Conservation (phyloP, 495 filamentous ascomycete species). For the Cetradonia linearis region DNA sequence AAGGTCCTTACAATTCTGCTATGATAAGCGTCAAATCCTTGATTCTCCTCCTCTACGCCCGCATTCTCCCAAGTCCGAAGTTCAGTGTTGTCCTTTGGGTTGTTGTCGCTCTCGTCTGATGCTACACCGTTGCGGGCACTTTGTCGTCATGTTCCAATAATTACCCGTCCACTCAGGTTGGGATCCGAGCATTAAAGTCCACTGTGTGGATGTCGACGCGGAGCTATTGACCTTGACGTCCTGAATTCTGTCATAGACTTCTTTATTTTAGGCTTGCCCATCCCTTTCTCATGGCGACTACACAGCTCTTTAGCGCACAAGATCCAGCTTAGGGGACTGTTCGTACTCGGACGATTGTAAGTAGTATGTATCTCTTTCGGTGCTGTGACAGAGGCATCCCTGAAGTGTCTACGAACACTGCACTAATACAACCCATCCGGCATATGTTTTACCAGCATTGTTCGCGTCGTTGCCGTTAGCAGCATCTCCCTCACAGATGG, state of each 20-base stretch:
- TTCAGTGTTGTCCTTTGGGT: not conserved
- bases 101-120: not conserved
- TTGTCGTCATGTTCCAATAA: not conserved
- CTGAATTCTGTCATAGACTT: not conserved
- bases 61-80: not conserved
- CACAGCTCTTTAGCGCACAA: not conserved
- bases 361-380: not conserved
- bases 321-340: not conserved
- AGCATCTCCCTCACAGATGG: not conserved
- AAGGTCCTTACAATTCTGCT: not conserved
- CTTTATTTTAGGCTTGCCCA: not conserved
- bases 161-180: not conserved
- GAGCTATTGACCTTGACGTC: not conserved
- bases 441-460: not conserved
- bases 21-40: not conserved
- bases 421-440: not conserved
- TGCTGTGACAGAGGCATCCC: not conserved
- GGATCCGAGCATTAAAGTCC: not conserved
- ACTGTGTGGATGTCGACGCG: not conserved
- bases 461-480: not conserved
- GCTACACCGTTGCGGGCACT: not conserved
- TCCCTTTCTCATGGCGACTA: not conserved
- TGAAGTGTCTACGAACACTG: not conserved
- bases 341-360: not conserved
- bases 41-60: slow-evolving; percentile 1